Base-by-base conservation (phyloP, 1,139 yeast genomes). In the Blastobotrys illinoisensis region DNA sequence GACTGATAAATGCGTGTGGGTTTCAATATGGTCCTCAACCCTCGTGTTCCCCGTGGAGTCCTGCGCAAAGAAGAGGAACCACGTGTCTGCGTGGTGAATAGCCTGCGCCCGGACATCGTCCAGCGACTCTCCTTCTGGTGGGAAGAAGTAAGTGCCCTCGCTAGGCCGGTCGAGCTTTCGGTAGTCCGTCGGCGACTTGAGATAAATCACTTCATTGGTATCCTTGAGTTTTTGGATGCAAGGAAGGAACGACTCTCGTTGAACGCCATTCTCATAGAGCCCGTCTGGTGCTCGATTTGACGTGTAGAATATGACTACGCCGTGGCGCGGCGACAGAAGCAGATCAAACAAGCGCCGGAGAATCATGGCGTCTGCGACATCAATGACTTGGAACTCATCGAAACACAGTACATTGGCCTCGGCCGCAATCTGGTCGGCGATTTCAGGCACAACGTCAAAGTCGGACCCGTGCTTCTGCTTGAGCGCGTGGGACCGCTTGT, bases 301-400 rank as follows among this genome's bases (percentile, higher is more conserved):
- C 0, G 99, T 93, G 44, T 97, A 93, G 74, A 93, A 91, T 13
- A 95, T 73, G 1, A 91, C 84, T 23, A 90, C 85, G 0, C 98
- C 98, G 66, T 85, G 86, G 47, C 83, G 79, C 0, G 85, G 82
- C 40, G 82, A 76, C 51, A 83, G 71, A 51, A 93, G 70, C 49
- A 83, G 74, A 26, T 80, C 77, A 51, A 90, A 68, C 46, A 91
- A 73, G 53, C 97, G 77, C 59, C 99, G 79, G 50, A 93, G 75
- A 46, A 93, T 77, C 99, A 93, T 93, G 2, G 99, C 99, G 71
- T 93, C 99, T 0, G 98, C 99, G 40, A 93, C 97, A 69, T 93
- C 99, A 0, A 96, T 88, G 47, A 93, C 98, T 53, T 74, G 76
- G 66, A 91, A 90, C 72, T 93, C 99, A 71, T 93, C 99, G 69